Evolutionary conservation across 2,329 filamentous ascomycete genomes (phyloP).

Genomic region (Teratosphaeria viscida): DNA sequence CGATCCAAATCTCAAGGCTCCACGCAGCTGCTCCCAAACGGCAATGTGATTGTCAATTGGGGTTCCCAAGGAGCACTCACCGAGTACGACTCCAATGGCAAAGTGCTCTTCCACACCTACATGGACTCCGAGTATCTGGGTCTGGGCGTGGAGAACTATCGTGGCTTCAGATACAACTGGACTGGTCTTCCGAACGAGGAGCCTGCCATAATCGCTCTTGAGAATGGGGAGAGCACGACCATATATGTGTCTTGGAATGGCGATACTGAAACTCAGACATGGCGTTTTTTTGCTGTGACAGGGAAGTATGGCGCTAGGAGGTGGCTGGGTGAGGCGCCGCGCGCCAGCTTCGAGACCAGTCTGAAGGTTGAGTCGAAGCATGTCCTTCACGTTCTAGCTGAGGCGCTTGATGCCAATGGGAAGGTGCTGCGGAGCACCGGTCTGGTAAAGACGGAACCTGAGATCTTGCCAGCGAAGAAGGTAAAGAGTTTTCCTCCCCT

Average conservation of each 20-base stretch:
- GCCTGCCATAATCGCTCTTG: constrained; percentile 25
- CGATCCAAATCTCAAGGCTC: constrained; percentile 39
- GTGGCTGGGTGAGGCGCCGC: not conserved
- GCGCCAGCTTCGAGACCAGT: not conserved
- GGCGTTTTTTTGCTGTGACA: constrained; percentile 35
- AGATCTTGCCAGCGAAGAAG: not conserved
- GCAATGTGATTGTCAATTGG: constrained; percentile 46
- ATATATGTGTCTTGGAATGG: constrained; percentile 44
- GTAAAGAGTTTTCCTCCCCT: not conserved
- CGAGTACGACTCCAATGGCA: constrained; percentile 33
- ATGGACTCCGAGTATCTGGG: constrained; percentile 14
- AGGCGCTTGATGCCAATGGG: not conserved
- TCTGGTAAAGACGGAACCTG: not conserved
- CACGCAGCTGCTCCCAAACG: constrained; percentile 41
- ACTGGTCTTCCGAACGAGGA: constrained; percentile 32
- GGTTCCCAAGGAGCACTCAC: constrained; percentile 30
- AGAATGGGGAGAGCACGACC: constrained; percentile 13
- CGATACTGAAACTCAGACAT: constrained; percentile 31
- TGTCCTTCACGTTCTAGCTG: not conserved
- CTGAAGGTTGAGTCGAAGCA: not conserved
- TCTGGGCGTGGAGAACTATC: constrained; percentile 36
- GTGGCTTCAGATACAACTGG: constrained; percentile 36
- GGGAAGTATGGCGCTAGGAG: not conserved
- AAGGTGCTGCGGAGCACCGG: not conserved
- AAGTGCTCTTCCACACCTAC: constrained; percentile 41